Evolutionary conservation across 306 rosid species (phyloP), one percentile per base, ranked within the genome.

Genomic region (Cicer bijugum): DNA sequence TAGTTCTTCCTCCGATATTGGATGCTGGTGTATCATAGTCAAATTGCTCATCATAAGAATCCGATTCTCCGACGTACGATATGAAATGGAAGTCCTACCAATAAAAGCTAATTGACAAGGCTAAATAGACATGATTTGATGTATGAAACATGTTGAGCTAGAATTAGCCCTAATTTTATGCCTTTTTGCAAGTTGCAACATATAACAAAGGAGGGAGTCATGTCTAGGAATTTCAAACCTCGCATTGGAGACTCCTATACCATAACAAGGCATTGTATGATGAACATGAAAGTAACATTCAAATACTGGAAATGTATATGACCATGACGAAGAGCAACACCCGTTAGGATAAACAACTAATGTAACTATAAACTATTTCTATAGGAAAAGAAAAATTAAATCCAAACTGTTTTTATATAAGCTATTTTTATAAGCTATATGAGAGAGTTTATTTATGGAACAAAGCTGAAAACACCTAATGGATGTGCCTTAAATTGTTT

Each of bases 171-270:
- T 50, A 53, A 42, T 56, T 64, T 67, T 67, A 48, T 12, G 53
- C 58, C 52, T 48, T 39, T 44, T 19, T 19, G 20, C 20, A 19
- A 19, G 20, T 19, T 19, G 20, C 20, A 19, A 19, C 20, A 19
- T 19, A 19, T 19, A 19, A 19, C 20, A 1, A 19, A 19, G 50
- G 42, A 66, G 47, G 60, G 60, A 9, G 17, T 40, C n/a, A 42
- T n/a, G 19, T 71, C 64, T 1, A 70, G 44, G 20, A 57, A 60
- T 45, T 63, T 40, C 43, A 60, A 69, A 75, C 15, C 58, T 14
- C 40, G 55, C 12, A 62, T 16, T 8, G 6, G 23, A 43, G 63
- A 75, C 45, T 65, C 53, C 39, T 23, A 63, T 43, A 75, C 47
- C 63, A 51, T 10, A 16, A 71, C 33, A 51, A 51, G 60, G 51